Conservation (phyloP, 352 stramenopile genomes). For the Globisporangium nagaii region DNA sequence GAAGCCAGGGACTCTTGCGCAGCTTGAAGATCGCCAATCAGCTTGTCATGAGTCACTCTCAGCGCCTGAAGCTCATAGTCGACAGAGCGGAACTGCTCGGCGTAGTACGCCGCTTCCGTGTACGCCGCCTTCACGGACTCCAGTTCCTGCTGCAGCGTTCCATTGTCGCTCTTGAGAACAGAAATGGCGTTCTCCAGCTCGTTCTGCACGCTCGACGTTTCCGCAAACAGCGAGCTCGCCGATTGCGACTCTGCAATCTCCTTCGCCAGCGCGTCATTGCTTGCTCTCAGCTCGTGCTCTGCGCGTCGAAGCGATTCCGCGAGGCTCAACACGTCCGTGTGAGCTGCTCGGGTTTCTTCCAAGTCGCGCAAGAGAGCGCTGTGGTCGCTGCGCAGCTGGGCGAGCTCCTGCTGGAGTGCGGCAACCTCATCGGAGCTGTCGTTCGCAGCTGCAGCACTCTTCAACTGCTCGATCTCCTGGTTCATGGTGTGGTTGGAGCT, state of each 20-base stretch:
- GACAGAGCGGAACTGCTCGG: conserved; percentile 19
- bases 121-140: conserved; percentile 22
- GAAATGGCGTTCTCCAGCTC: conserved; percentile 8
- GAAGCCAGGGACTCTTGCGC: background rate
- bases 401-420: conserved; percentile 23
- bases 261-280: conserved; percentile 19
- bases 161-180: conserved; percentile 9
- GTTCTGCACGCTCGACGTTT: conserved; percentile 7
- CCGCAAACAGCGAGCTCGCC: conserved; percentile 14
- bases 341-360: conserved; percentile 9
- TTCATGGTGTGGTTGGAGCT: background rate
- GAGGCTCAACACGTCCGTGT: background rate
- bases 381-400: conserved; percentile 20
- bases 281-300: conserved; percentile 26
- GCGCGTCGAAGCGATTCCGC: conserved; percentile 16
- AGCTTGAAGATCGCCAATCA: conserved; percentile 1
- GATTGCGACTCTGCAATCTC: conserved; percentile 28
- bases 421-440: conserved; percentile 2
- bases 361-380: conserved; percentile 15
- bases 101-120: conserved; percentile 28
- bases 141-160: conserved; percentile 30
- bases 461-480: conserved; percentile 1
- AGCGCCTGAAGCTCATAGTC: conserved; percentile 22
- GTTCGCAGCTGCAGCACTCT: background rate
- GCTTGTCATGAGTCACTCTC: conserved; percentile 6